Evolutionary conservation across 345 rosid species (phyloP), one percentile per base, ranked within the genome.

Genomic region (Microcos paniculata): DNA sequence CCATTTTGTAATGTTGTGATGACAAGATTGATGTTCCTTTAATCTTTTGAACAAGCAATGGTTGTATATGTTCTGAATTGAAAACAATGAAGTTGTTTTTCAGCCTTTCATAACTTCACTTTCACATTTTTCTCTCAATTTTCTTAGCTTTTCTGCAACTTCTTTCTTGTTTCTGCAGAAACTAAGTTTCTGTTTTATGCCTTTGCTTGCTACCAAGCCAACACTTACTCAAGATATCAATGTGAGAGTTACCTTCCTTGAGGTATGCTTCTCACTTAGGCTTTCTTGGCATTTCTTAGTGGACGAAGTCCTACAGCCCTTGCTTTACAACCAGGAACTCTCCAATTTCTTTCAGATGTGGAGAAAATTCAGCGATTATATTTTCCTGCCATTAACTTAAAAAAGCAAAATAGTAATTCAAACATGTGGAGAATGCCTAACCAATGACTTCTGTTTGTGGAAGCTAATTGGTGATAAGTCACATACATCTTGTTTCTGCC

Each of bases 181-280:
- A n/a, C n/a, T n/a, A n/a, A n/a, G n/a, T n/a, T n/a, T n/a, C n/a
- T n/a, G n/a, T n/a, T n/a, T n/a, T n/a, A n/a, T n/a, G n/a, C n/a
- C n/a, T n/a, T n/a, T n/a, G n/a, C n/a, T n/a, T n/a, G n/a, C n/a
- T n/a, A n/a, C n/a, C n/a, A n/a, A n/a, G n/a, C n/a, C n/a, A n/a
- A n/a, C n/a, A n/a, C n/a, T n/a, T n/a, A 75, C 74, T 77, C 87
- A 75, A 52, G 82, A 74, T 78, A 63, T 84, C 82, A 69, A 64
- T 73, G 86, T 87, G 89, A 85, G 90, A 84, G 82, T 84, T 65
- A 78, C 81, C 87, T 90, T 87, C 85, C 42, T 81, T 79, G 88
- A 82, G 85, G 88, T 84, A 80, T 81, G 89, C 90, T 81, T 89
- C 86, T 87, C 86, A 68, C 77, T 80, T 82, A 53, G 87, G 88